A percentile compares a stretch with the other conserved stretches of the same genome.
Evolutionary conservation across 345 rosid genomes (phyloP).

Genomic region (Aethionema arabicum): DNA sequence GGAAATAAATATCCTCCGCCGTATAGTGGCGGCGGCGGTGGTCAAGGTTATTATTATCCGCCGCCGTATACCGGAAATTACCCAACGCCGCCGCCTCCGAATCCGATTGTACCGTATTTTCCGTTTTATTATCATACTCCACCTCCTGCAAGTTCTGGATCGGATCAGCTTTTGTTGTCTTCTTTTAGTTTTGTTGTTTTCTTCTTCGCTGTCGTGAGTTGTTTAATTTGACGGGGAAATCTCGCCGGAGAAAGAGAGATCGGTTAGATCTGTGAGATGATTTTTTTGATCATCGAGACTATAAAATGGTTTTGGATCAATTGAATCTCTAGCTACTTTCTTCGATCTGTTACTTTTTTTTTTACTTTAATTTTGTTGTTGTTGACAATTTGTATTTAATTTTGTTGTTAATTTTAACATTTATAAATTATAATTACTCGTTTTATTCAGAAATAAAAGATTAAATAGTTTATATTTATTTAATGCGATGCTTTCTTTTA

Average conservation of each 20-base stretch:
- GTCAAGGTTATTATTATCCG: conserved; percentile 57
- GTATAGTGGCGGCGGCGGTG: conserved; percentile 39
- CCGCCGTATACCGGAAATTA: conserved; percentile 55
- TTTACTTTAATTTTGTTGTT: conserved; percentile 1
- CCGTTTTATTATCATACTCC: conserved; percentile 78
- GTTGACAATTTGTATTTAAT: conserved; percentile 29
- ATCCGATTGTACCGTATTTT: conserved; percentile 95
- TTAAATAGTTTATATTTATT: conserved; percentile 9
- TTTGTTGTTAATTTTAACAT: conserved; percentile 33
- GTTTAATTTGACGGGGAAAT: conserved; percentile 22
- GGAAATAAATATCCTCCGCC: conserved; percentile 34
- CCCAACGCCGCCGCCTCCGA: conserved; percentile 82
- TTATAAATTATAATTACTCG: conserved; percentile 16
- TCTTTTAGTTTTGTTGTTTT: neutral
- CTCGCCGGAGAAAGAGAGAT: conserved; percentile 15
- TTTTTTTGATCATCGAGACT: conserved; percentile 23
- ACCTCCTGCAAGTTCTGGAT: conserved; percentile 49
- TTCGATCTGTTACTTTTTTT: conserved; percentile 7
- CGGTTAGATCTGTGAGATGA: conserved; percentile 25
- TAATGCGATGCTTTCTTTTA: neutral
- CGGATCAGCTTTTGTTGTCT: conserved; percentile 18
- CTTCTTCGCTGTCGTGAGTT: conserved; percentile 14
- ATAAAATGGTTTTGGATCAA: conserved; percentile 18
- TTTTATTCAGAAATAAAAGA: conserved; percentile 24
- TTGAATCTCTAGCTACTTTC: conserved; percentile 22